Conservation (phyloP, 139 green algal genomes). For the Zygnema cylindricum region DNA sequence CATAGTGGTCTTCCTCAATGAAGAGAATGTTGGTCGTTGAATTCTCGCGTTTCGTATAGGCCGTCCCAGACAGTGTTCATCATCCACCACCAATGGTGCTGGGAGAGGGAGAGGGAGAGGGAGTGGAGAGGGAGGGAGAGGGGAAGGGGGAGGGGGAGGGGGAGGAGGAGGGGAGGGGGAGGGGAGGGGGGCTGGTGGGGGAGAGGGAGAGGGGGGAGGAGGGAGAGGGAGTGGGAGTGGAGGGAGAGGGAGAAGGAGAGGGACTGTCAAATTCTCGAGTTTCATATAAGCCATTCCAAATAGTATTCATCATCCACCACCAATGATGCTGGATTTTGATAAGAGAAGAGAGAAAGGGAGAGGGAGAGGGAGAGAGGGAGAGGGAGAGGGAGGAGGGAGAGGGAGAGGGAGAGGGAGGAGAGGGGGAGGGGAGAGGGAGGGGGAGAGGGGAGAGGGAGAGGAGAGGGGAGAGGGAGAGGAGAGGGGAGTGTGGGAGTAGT, state of each 20-base stretch:
- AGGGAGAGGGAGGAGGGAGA: background rate
- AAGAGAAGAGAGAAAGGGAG: no score
- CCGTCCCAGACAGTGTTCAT: conserved; percentile 60
- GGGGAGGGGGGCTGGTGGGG: background rate
- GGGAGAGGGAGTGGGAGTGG: background rate
- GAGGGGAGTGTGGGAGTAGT: conserved; percentile 41
- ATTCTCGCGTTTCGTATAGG: conserved; percentile 33
- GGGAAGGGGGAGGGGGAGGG: background rate
- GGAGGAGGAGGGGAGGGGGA: background rate
- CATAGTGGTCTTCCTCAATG: conserved; percentile 58
- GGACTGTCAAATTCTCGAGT: conserved; percentile 37
- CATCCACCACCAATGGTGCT: conserved; percentile 63
- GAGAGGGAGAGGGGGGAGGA: background rate
- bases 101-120: no score
- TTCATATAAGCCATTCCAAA: conserved; percentile 50
- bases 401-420: background rate
- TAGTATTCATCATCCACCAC: conserved; percentile 60
- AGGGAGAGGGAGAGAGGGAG: background rate
- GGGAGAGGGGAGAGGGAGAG: background rate
- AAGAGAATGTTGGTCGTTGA: conserved; percentile 51
- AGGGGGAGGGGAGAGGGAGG: background rate
- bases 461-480: background rate
- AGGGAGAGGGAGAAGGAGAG: conserved; percentile 41
- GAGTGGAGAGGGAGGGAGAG: background rate
- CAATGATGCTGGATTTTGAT: conserved; percentile 51